phyloP scores from a whole-genome alignment of 2,329 filamentous ascomycete species.

The Colletotrichum lindemuthianum region DNA sequence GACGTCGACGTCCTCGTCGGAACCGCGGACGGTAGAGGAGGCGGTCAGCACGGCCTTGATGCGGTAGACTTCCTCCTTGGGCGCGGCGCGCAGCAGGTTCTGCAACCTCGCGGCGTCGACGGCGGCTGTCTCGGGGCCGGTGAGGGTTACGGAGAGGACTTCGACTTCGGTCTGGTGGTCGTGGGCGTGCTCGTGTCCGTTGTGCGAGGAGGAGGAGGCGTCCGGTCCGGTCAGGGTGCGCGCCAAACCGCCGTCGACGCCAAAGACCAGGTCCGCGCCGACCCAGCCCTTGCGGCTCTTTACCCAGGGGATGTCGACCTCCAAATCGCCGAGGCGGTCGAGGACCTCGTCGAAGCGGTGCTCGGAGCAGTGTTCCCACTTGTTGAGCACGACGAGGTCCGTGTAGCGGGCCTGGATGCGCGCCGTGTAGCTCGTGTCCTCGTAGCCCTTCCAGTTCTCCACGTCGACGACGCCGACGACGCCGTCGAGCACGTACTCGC shows the following conservation, averaged over 20 bases:
- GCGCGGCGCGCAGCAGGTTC: constrained; percentile 74
- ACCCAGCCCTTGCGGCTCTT: constrained; percentile 87
- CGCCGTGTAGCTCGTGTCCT: constrained; percentile 89
- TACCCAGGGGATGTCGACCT: constrained; percentile 82
- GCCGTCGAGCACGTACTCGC: constrained; percentile 81
- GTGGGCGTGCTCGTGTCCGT: constrained; percentile 50
- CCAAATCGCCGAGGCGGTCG: constrained; percentile 82
- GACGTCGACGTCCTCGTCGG: constrained; percentile 57
- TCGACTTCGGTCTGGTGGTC: constrained; percentile 89
- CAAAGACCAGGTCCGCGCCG: constrained; percentile 82
- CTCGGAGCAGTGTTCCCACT: constrained; percentile 85
- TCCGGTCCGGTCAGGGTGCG: constrained; percentile 57
- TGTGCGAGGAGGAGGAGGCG: constrained; percentile 47
- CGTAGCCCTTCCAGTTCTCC: constrained; percentile 94
- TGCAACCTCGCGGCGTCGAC: constrained; percentile 72
- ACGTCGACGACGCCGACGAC: constrained; percentile 92
- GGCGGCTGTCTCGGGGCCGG: constrained; percentile 49
- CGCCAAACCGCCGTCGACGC: constrained; percentile 84
- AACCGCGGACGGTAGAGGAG: constrained; percentile 57
- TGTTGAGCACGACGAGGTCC: constrained; percentile 91
- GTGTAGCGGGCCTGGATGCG: constrained; percentile 90
- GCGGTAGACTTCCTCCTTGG: constrained; percentile 94
- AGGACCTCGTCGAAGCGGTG: constrained; percentile 79
- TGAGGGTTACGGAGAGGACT: constrained; percentile 83
- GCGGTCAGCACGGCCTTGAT: constrained; percentile 79